These are phyloP conservation scores for Paramecium caudatum DNA, from an alignment of 73 alveolate species.

Conservation along the genomic window DNA sequence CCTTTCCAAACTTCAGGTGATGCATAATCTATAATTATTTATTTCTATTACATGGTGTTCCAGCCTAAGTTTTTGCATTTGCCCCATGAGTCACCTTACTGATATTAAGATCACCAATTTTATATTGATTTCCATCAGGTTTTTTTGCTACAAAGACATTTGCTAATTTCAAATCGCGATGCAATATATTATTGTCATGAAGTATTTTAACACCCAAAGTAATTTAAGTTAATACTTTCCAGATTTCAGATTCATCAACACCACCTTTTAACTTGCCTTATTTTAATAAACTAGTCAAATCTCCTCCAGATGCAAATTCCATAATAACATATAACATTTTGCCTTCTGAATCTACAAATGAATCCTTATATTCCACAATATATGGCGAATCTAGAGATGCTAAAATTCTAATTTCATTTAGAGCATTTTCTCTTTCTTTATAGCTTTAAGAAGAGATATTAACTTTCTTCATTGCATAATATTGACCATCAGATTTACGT, in stretches of 20 bases:
- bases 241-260: conserved; percentile 65
- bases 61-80: conserved; percentile 85
- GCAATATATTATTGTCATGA: conserved; percentile 73
- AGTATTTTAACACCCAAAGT: conserved; percentile 68
- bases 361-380: conserved; percentile 69
- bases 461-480: conserved; percentile 77
- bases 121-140: conserved; percentile 73
- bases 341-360: conserved; percentile 80
- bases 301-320: conserved; percentile 79
- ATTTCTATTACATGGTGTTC: conserved; percentile 82
- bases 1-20: conserved; percentile 93
- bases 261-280: conserved; percentile 43
- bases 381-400: conserved; percentile 75
- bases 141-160: conserved; percentile 79
- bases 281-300: conserved; percentile 45
- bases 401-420: conserved; percentile 75
- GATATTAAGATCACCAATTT: conserved; percentile 88
- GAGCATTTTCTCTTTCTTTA: conserved; percentile 77
- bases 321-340: conserved; percentile 69
- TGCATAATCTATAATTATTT: conserved; percentile 77
- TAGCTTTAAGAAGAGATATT: conserved; percentile 63
- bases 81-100: conserved; percentile 82
- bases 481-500: conserved; percentile 73
- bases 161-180: conserved; percentile 82
- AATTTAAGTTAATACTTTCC: conserved; percentile 68